A percentile compares a stretch with the other conserved stretches of the same genome.
These are phyloP conservation scores for Panaeolus papilionaceus DNA, from an alignment of 768 basidiomycete genomes.

Conservation along the genomic window DNA sequence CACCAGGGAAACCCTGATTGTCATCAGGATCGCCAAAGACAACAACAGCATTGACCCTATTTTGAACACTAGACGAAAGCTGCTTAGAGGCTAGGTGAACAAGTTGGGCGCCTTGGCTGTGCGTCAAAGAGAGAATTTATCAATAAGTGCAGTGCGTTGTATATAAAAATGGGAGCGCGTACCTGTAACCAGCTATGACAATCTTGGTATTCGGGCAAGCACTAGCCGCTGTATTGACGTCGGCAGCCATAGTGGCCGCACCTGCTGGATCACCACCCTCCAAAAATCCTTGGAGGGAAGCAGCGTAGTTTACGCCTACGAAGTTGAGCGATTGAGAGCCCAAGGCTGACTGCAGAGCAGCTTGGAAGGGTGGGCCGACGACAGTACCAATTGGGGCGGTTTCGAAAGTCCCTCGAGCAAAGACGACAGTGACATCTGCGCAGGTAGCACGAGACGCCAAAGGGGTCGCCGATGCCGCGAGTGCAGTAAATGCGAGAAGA, in stretches of 20 bases:
- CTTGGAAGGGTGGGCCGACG: constrained; percentile 44
- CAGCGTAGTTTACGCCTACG: constrained; percentile 32
- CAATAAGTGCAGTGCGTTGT: neutral
- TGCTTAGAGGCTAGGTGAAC: constrained; percentile 42
- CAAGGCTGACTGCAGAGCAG: constrained; percentile 36
- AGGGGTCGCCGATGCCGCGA: constrained; percentile 26
- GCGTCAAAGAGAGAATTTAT: neutral
- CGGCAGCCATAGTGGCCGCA: constrained; percentile 37
- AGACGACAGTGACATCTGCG: constrained; percentile 41
- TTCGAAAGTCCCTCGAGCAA: constrained; percentile 45
- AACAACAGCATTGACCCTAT: constrained; percentile 38
- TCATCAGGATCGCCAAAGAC: constrained; percentile 44
- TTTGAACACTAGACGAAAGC: constrained; percentile 36
- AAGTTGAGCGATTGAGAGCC: constrained; percentile 39
- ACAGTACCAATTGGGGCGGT: constrained; percentile 38
- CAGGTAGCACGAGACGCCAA: constrained; percentile 31
- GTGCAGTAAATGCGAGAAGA: constrained; percentile 28
- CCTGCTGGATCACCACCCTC: constrained; percentile 24
- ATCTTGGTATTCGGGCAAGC: constrained; percentile 38
- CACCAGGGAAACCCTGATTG: constrained; percentile 35
- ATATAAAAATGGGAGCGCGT: neutral
- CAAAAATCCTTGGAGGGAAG: constrained; percentile 14
- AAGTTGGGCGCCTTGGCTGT: constrained; percentile 36
- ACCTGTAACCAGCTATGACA: constrained; percentile 41
- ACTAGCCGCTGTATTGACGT: constrained; percentile 30